Conservation (phyloP, 129 eudicot genomes). For the Lactuca sativa region DNA sequence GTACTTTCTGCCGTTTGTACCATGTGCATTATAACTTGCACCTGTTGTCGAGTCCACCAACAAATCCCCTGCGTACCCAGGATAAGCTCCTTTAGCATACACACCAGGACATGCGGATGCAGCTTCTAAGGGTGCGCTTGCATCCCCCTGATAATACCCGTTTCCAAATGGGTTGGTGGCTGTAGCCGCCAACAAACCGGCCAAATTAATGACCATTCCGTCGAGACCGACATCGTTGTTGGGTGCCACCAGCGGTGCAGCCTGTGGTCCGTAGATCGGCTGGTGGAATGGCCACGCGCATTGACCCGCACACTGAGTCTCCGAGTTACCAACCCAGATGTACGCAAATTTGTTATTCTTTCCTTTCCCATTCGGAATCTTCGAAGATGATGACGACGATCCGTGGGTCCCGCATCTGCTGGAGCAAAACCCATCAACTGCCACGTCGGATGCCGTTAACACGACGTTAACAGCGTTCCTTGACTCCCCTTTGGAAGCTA, state of each 20-base stretch:
- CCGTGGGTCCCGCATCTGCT: conserved; percentile 64
- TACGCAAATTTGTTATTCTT: conserved; percentile 40
- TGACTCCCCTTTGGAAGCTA: conserved; percentile 40
- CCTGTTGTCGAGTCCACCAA: conserved; percentile 36
- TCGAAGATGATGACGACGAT: conserved; percentile 15
- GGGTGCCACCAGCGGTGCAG: conserved; percentile 48
- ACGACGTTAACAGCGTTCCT: conserved; percentile 49
- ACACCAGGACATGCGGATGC: conserved; percentile 48
- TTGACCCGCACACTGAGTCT: conserved; percentile 54
- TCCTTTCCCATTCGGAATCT: background rate
- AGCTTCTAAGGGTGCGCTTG: conserved; percentile 42
- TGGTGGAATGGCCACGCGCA: conserved; percentile 67
- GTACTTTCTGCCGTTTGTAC: conserved; percentile 36
- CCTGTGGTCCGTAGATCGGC: conserved; percentile 54
- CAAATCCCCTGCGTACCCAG: conserved; percentile 47
- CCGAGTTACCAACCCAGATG: conserved; percentile 59
- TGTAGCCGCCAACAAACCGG: conserved; percentile 37
- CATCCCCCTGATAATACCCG: conserved; percentile 50
- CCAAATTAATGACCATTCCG: conserved; percentile 46
- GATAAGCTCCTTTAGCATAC: conserved; percentile 40
- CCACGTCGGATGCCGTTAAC: conserved; percentile 50
- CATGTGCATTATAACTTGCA: conserved; percentile 47
- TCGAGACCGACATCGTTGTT: conserved; percentile 45
- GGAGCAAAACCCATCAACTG: conserved; percentile 49
- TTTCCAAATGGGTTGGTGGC: conserved; percentile 49